Conservation (phyloP, 345 rosid species). For the Ceriops zippeliana region DNA sequence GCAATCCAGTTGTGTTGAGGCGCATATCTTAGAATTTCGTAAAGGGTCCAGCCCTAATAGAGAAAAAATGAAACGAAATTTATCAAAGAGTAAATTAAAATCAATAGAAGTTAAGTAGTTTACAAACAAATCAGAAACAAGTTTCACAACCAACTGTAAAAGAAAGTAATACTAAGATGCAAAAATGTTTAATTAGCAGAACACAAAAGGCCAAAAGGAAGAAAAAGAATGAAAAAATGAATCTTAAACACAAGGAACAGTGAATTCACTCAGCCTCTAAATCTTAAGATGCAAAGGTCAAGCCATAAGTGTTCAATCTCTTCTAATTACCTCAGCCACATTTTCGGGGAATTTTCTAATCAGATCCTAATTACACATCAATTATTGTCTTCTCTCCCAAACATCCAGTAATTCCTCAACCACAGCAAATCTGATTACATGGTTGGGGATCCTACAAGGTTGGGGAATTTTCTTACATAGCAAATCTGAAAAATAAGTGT, state of each 20-base stretch:
- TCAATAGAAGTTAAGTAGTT: neutral
- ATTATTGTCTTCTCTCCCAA: neutral
- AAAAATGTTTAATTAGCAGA: neutral
- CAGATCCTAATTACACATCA: neutral
- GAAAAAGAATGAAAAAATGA: neutral
- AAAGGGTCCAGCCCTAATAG: slow-evolving; percentile 85
- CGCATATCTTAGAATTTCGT: slow-evolving; percentile 84
- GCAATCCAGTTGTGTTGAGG: slow-evolving; percentile 96
- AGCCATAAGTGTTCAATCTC: neutral
- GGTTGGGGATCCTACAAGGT: too few relatives aligned
- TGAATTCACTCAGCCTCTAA: neutral
- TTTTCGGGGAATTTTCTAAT: neutral
- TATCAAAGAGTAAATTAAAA: neutral
- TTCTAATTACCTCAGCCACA: neutral
- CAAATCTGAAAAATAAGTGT: too few relatives aligned
- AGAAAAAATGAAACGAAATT: slow-evolving; percentile 7
- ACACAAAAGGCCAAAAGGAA: neutral
- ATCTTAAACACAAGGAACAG: slow-evolving; percentile 1
- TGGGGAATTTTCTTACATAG: too few relatives aligned
- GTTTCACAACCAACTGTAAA: too few relatives aligned
- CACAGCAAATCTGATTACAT: too few relatives aligned
- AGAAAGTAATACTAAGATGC: too few relatives aligned
- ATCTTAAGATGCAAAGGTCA: too few relatives aligned
- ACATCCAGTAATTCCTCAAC: neutral
- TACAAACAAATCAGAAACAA: neutral